Evolutionary conservation across 2,329 filamentous ascomycete species (phyloP).

Genomic region (Ophiostoma piceae): DNA sequence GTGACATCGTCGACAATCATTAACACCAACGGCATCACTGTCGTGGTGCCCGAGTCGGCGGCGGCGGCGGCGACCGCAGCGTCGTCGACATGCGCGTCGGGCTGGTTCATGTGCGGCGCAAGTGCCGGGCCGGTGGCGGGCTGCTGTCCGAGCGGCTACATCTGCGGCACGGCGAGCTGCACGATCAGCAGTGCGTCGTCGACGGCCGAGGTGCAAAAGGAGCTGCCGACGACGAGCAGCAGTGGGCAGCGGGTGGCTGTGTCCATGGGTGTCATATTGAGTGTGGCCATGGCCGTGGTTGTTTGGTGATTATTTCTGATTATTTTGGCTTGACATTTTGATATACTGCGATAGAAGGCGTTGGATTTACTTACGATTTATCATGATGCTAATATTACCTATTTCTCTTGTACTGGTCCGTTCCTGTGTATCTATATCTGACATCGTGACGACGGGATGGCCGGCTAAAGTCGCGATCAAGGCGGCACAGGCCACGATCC

Average conservation of each 20-base stretch:
- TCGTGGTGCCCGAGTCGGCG: conserved; percentile 55
- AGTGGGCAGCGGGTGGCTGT: neutral
- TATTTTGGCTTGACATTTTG: neutral
- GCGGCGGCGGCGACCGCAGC: conserved; percentile 34
- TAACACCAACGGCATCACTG: conserved; percentile 57
- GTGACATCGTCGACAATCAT: conserved; percentile 54
- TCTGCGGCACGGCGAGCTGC: conserved; percentile 68
- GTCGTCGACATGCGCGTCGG: conserved; percentile 59
- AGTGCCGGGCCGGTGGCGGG: conserved; percentile 60
- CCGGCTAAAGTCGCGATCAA: neutral
- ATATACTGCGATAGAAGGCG: neutral
- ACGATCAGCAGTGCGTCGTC: conserved; percentile 49
- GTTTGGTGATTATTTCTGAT: neutral
- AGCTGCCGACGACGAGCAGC: conserved; percentile 36
- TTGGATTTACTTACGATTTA: conserved; percentile 12
- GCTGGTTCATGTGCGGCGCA: conserved; percentile 69
- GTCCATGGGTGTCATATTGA: neutral
- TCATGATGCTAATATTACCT: neutral
- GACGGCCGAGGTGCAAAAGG: conserved; percentile 54
- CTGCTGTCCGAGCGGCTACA: conserved; percentile 76
- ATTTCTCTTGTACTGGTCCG: neutral
- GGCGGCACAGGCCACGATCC: too few relatives aligned
- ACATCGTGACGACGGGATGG: neutral
- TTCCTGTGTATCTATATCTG: neutral
- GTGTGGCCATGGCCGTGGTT: neutral